These are phyloP conservation scores for Gloeostereum incarnatum DNA, from an alignment of 768 basidiomycete genomes.

Conservation along the genomic window DNA sequence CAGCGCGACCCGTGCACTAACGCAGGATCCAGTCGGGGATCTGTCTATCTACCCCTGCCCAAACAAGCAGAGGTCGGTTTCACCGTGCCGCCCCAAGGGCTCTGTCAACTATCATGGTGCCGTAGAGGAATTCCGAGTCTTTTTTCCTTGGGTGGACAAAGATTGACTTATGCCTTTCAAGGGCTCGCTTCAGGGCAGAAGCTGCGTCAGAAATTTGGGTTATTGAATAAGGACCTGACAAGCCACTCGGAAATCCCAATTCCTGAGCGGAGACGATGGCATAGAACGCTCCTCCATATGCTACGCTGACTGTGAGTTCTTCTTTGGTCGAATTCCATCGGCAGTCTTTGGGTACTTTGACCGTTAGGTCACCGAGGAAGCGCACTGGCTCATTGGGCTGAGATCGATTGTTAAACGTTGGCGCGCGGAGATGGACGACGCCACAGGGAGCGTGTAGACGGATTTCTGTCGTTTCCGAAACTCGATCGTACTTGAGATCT, in stretches of 20 bases:
- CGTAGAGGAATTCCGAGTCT: slow-evolving; percentile 26
- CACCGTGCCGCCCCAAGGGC: slow-evolving; percentile 6
- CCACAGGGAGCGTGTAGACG: slow-evolving; percentile 30
- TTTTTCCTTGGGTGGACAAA: slow-evolving; percentile 19
- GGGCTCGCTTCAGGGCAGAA: slow-evolving; percentile 15
- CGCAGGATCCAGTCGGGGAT: slow-evolving; percentile 28
- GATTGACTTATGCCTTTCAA: slow-evolving; percentile 13
- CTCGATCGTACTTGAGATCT: slow-evolving; percentile 1
- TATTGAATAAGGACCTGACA: slow-evolving; percentile 7
- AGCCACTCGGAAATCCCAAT: slow-evolving; percentile 22
- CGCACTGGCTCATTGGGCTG: slow-evolving; percentile 19
- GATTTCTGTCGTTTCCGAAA: slow-evolving; percentile 6
- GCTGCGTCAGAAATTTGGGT: slow-evolving; percentile 20
- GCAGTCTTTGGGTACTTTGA: too few species aligned
- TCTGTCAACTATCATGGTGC: slow-evolving; percentile 25
- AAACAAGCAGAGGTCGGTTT: slow-evolving; percentile 24
- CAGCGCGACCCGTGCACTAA: slow-evolving; percentile 26
- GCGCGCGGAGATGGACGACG: slow-evolving; percentile 21
- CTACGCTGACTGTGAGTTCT: slow-evolving; percentile 23
- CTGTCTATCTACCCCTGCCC: slow-evolving; percentile 29
- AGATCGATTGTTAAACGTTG: slow-evolving; percentile 13
- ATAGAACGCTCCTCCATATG: slow-evolving; percentile 31
- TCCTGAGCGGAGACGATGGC: slow-evolving; percentile 22
- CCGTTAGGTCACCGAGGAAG: too few species aligned
- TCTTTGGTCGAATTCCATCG: too few species aligned